phyloP scores from a whole-genome alignment of 208 protist genomes.

The Blastocrithidia nonstop region DNA sequence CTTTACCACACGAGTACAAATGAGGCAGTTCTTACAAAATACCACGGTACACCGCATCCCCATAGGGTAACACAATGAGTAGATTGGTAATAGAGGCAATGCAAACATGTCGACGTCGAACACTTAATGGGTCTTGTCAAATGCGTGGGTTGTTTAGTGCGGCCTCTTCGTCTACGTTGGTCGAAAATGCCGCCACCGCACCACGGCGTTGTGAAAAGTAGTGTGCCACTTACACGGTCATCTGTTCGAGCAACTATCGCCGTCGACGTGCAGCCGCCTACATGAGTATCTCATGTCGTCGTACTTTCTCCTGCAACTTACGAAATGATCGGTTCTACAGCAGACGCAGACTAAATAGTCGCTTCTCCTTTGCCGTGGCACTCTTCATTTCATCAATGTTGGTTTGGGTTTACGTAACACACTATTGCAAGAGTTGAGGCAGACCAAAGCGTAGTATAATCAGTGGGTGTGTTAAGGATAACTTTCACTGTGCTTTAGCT shows the following conservation, averaged over 20 bases:
- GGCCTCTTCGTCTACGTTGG: no score
- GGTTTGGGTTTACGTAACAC: constrained; percentile 46
- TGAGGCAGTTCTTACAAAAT: constrained; percentile 45
- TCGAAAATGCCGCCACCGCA: no score
- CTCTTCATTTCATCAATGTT: constrained; percentile 36
- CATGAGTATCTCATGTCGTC: constrained; percentile 28
- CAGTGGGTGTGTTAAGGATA: constrained; percentile 39
- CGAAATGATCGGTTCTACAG: constrained; percentile 32
- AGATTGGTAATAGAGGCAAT: constrained; percentile 48
- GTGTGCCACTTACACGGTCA: constrained; percentile 29
- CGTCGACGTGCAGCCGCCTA: constrained; percentile 18
- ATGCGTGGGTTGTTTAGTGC: no score
- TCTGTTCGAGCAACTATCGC: constrained; percentile 14
- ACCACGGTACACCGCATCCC: constrained; percentile 59
- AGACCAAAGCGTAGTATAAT: constrained; percentile 58
- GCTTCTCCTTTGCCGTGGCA: constrained; percentile 13
- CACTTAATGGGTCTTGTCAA: no score
- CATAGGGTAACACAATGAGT: constrained; percentile 65
- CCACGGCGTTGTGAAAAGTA: constrained; percentile 11
- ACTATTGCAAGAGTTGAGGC: constrained; percentile 29
- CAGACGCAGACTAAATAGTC: constrained; percentile 12
- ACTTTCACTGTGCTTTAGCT: constrained; percentile 51
- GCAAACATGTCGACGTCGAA: constrained; percentile 22
- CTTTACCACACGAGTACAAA: constrained; percentile 25
- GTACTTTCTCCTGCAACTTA: constrained; percentile 30